Evolutionary conservation across 106 monocot genomes (phyloP).

Genomic region (Dioscorea dumetorum): DNA sequence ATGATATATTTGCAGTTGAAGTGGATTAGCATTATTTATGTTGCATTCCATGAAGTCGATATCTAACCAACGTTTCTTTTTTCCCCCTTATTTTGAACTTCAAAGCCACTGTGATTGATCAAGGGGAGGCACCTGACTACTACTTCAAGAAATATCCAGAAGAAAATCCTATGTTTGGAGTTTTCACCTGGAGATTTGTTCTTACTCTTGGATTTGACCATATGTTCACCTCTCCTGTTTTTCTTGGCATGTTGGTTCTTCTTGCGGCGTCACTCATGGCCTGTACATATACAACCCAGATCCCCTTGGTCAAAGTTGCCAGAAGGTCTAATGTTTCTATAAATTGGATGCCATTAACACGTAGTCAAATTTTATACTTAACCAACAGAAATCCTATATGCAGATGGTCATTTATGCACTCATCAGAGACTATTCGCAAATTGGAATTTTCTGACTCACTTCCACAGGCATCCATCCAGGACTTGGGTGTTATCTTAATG

Average conservation of each 20-base stretch:
- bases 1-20: too few relatives aligned
- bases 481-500: slow-evolving; percentile 83
- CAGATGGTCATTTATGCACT: slow-evolving; percentile 93
- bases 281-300: slow-evolving; percentile 95
- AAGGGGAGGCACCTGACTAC: slow-evolving; percentile 82
- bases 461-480: slow-evolving; percentile 78
- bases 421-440: slow-evolving; percentile 60
- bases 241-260: slow-evolving; percentile 73
- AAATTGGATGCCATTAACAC: neutral
- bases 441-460: slow-evolving; percentile 78
- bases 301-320: slow-evolving; percentile 82
- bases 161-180: slow-evolving; percentile 62
- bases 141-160: slow-evolving; percentile 78
- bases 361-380: neutral
- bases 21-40: too few relatives aligned
- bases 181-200: slow-evolving; percentile 86
- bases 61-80: slow-evolving; percentile 1
- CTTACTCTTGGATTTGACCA: slow-evolving; percentile 89
- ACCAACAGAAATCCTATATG: slow-evolving; percentile 7
- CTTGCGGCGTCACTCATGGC: slow-evolving; percentile 96
- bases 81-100: neutral
- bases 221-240: slow-evolving; percentile 92
- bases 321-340: slow-evolving; percentile 39
- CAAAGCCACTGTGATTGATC: slow-evolving; percentile 76
- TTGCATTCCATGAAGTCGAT: neutral